Conservation (phyloP, 1,284 basidiomycete species). For the Neonothopanus nambi region DNA sequence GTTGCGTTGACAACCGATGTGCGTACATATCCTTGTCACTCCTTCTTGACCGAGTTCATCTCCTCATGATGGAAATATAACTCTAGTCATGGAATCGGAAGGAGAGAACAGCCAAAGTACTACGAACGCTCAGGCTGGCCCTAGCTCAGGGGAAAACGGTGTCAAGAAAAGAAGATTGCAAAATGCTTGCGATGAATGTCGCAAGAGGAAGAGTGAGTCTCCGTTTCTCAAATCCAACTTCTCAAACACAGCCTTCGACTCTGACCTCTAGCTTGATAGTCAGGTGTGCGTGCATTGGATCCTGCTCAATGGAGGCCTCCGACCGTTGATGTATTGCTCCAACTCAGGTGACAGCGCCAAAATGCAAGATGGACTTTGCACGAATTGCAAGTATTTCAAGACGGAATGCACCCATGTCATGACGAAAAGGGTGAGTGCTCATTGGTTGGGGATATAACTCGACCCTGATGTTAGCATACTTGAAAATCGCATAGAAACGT, state of each 20-base stretch:
- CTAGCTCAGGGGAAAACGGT: no score
- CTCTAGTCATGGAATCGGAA: no score
- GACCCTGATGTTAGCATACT: background rate
- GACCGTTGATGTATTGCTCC: background rate
- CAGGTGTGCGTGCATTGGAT: constrained; percentile 4
- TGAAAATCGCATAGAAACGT: constrained; percentile 2
- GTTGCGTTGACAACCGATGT: no score
- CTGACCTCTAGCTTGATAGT: background rate
- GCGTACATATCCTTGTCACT: no score
- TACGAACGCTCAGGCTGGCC: no score
- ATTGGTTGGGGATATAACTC: background rate
- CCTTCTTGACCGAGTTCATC: no score
- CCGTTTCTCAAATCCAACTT: background rate
- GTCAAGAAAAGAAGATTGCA: constrained; percentile 11
- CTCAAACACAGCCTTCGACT: background rate
- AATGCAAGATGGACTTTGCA: constrained; percentile 11
- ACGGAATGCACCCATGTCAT: constrained; percentile 15
- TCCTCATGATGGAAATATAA: no score
- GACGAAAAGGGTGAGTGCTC: constrained; percentile 8
- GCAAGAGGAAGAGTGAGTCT: constrained; percentile 10
- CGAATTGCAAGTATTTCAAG: constrained; percentile 12
- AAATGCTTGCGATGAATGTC: constrained; percentile 14
- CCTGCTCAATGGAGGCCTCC: no score
- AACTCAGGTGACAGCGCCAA: constrained; percentile 14
- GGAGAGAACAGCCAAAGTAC: no score